Evolutionary conservation across 1,139 yeast genomes (phyloP).

Genomic region (Yamadazyma blattariae): DNA sequence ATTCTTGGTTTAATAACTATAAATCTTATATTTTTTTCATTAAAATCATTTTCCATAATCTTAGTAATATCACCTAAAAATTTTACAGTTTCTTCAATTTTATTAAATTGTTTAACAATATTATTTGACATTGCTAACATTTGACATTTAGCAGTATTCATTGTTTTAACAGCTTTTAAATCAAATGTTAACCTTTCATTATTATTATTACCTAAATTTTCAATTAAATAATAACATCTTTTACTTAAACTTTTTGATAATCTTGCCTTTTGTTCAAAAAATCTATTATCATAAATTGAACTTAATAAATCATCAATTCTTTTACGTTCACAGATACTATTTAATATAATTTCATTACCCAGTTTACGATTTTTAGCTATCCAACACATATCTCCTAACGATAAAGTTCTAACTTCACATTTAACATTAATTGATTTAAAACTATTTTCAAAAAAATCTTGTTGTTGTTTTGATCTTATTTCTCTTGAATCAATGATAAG

Average conservation of each 20-base stretch:
- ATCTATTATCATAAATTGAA: conserved; percentile 87
- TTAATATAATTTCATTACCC: conserved; percentile 64
- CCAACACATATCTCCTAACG: conserved; percentile 92
- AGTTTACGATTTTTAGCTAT: conserved; percentile 65
- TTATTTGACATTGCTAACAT: conserved; percentile 67
- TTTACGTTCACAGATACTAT: conserved; percentile 84
- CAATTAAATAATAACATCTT: conserved; percentile 77
- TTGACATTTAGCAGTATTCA: conserved; percentile 75
- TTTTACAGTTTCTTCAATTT: conserved; percentile 71
- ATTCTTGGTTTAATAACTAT: conserved; percentile 49
- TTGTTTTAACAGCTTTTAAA: conserved; percentile 53
- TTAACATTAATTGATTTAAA: conserved; percentile 49
- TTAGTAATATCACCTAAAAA: conserved; percentile 60
- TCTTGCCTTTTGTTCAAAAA: conserved; percentile 79
- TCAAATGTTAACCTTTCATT: conserved; percentile 2
- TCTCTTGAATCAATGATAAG: conserved; percentile 83
- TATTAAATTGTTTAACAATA: conserved; percentile 63
- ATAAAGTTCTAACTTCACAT: conserved; percentile 55
- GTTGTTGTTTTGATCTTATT: conserved; percentile 55
- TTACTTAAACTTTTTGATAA: conserved; percentile 65
- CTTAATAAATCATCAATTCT: conserved; percentile 79
- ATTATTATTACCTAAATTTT: conserved; percentile 32
- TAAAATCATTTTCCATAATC: conserved; percentile 39
- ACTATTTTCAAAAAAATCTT: conserved; percentile 61
- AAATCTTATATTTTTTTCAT: conserved; percentile 28